These are phyloP conservation scores for Skeletonema costatum DNA, from an alignment of 108 stramenopile genomes.

Conservation along the genomic window DNA sequence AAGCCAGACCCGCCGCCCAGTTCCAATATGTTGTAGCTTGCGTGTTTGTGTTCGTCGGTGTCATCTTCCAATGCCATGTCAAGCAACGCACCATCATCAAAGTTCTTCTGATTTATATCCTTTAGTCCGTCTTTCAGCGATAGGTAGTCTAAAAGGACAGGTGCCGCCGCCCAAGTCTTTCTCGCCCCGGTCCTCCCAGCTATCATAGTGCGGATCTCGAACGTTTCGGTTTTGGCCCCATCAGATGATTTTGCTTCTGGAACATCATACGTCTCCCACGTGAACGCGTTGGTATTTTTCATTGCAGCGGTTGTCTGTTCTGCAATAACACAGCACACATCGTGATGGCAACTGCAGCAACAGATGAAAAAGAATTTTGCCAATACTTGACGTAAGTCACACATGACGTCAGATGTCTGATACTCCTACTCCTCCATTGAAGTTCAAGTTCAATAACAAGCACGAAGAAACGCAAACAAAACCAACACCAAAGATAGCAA, in stretches of 20 bases:
- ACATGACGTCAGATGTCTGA: background rate
- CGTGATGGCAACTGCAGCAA: no score
- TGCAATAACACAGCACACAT: no score
- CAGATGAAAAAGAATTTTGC: background rate
- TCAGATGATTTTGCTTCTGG: background rate
- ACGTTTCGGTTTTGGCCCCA: background rate
- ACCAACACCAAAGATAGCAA: no score
- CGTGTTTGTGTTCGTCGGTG: background rate
- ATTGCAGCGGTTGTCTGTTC: background rate
- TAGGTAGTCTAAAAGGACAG: background rate
- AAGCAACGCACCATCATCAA: background rate
- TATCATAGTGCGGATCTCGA: background rate
- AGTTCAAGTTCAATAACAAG: no score
- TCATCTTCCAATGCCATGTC: background rate
- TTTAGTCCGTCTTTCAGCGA: background rate
- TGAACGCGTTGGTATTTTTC: conserved; percentile 1
- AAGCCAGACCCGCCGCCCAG: background rate
- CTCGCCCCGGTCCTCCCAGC: background rate
- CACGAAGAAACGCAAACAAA: no score
- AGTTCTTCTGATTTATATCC: background rate
- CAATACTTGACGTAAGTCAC: no score
- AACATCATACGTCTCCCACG: background rate
- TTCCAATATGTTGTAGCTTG: background rate
- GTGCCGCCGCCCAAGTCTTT: background rate
- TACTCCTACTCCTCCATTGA: background rate